phyloP scores from a whole-genome alignment of 495 filamentous ascomycete genomes.

The Neurospora sp. region DNA sequence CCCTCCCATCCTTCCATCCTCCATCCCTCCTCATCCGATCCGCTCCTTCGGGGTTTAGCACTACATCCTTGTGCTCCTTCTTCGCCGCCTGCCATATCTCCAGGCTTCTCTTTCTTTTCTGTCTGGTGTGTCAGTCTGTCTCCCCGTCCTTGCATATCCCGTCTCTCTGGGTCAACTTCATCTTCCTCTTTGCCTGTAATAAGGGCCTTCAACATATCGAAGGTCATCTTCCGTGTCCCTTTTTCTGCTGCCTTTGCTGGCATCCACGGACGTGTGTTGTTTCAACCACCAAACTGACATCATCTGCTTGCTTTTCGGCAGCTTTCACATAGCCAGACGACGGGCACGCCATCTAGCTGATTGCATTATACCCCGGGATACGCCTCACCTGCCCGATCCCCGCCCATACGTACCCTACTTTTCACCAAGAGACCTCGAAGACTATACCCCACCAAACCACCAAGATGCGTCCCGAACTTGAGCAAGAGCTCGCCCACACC shows the following conservation, averaged over 20 bases:
- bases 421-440: neutral
- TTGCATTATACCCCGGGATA: slow-evolving; percentile 1
- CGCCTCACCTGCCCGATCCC: neutral
- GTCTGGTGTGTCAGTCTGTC: neutral
- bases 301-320: neutral
- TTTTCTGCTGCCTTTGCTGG: neutral
- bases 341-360: neutral
- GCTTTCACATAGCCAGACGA: neutral
- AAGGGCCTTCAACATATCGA: neutral
- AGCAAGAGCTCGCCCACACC: slow-evolving; percentile 96
- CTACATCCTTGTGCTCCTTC: neutral
- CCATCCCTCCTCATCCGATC: neutral
- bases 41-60: neutral
- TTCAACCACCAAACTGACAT: neutral
- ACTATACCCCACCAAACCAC: neutral
- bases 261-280: neutral
- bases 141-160: neutral
- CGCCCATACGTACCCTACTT: neutral
- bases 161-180: neutral
- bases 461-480: slow-evolving; percentile 93
- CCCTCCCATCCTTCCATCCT: neutral
- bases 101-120: neutral
- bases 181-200: neutral
- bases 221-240: neutral
- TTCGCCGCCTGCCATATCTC: neutral